phyloP scores from a whole-genome alignment of 2,329 filamentous ascomycete genomes.

The Passalora sequoiae region DNA sequence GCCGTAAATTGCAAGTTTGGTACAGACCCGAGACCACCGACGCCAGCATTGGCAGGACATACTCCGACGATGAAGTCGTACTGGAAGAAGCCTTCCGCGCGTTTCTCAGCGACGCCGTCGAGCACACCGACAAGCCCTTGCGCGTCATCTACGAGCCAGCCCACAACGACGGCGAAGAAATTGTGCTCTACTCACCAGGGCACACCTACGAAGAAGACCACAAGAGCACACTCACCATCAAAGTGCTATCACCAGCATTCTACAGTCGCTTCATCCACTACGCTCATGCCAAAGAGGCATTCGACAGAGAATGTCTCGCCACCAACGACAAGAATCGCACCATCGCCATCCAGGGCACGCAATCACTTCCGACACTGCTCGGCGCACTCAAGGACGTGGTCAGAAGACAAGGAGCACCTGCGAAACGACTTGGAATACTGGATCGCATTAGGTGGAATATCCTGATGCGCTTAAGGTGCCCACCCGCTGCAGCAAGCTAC shows the following conservation, averaged over 20 bases:
- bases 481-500: constrained; percentile 38
- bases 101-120: constrained; percentile 46
- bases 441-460: constrained; percentile 35
- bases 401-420: not conserved
- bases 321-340: constrained; percentile 54
- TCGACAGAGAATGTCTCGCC: constrained; percentile 54
- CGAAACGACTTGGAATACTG: constrained; percentile 6
- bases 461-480: constrained; percentile 37
- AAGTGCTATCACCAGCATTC: constrained; percentile 59
- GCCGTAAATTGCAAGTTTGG: constrained; percentile 57
- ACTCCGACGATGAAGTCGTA: constrained; percentile 47
- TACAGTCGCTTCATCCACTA: constrained; percentile 63
- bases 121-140: constrained; percentile 42
- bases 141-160: constrained; percentile 52
- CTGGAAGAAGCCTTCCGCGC: constrained; percentile 38
- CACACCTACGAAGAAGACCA: constrained; percentile 35
- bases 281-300: constrained; percentile 55
- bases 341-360: constrained; percentile 52
- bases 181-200: constrained; percentile 30
- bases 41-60: constrained; percentile 51
- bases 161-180: constrained; percentile 31
- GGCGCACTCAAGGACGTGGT: constrained; percentile 20
- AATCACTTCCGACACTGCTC: constrained; percentile 48
- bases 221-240: constrained; percentile 49
- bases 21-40: constrained; percentile 58